Evolutionary conservation across 768 basidiomycete species (phyloP), one percentile per base, ranked within the genome.

Genomic region (Lactarius vividus): DNA sequence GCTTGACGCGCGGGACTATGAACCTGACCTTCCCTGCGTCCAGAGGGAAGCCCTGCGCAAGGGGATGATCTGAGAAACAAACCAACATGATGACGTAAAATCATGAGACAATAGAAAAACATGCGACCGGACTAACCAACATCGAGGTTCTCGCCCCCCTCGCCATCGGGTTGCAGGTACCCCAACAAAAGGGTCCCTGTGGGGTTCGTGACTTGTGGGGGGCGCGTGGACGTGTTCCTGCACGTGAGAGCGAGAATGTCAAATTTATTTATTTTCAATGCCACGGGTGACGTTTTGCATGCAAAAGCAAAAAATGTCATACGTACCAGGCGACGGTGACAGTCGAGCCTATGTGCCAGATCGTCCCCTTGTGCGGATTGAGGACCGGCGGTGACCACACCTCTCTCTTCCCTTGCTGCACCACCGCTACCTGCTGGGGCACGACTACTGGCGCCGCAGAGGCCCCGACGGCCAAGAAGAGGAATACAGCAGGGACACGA

Each of bases 11-110:
- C 0, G 89, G 89, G 26, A 91, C 85, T 0, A 74, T 79, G 62
- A 91, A 71, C 16, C 78, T 37, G 10, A 83, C 82, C 20, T 74
- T 70, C 26, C 88, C 88, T 20, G 75, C 74, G 18, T 74, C 76
- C 57, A 91, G 77, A 39, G 81, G 79, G 75, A 91, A 84, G 29
- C 78, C 75, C 23, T 79, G 53, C 2, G 86, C 88, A 63, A 92
- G 79, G 16, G 88, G 88, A 39, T 81, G 54, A 0, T 79, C 89
- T 91, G 52, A 44, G 9, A 15, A 49, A 23, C 11, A 31, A 7
- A 52, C 49, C 23, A 37, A 7, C 31, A 57, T 29, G 23, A 55
- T 39, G 23, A 55, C 59, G 26, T 59, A n/a, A 63, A 23, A 23
- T 26, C 9, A 35, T 33, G 55, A 58, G 42, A 58, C 35, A 65